Conservation (phyloP, 139 green algal species). For the Chlamydomonas sphaeroides region DNA sequence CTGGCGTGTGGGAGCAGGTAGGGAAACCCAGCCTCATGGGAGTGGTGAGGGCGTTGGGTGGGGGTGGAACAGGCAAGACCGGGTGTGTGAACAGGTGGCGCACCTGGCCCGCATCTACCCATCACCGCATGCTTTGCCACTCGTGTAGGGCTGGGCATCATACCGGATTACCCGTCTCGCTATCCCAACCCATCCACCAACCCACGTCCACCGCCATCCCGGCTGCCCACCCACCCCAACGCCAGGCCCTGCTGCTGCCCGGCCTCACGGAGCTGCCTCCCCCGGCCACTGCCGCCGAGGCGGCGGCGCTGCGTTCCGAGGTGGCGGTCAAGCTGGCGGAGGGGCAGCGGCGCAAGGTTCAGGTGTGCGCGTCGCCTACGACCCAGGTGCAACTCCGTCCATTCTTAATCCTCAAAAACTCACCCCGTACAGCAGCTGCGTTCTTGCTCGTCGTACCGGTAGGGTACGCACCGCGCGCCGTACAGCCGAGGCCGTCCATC, state of each 20-base stretch:
- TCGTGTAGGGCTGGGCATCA: too few species aligned
- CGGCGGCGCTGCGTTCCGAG: background rate
- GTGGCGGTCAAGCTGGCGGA: slow-evolving; percentile 1
- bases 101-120: background rate
- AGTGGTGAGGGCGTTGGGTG: too few species aligned
- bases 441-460: background rate
- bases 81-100: too few species aligned
- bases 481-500: too few species aligned
- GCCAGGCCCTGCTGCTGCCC: slow-evolving; percentile 22
- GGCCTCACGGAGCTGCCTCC: slow-evolving; percentile 1
- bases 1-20: slow-evolving; percentile 13
- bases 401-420: background rate
- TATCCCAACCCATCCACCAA: background rate
- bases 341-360: background rate
- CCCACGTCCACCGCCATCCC: background rate
- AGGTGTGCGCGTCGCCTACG: background rate
- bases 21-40: too few species aligned
- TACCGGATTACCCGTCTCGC: background rate
- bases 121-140: too few species aligned
- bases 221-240: background rate
- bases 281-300: background rate
- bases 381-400: background rate
- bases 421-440: background rate
- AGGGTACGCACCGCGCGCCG: background rate
- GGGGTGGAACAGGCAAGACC: too few species aligned